Conservation (phyloP, 805 yeast species). For the Saturnispora saitoi region DNA sequence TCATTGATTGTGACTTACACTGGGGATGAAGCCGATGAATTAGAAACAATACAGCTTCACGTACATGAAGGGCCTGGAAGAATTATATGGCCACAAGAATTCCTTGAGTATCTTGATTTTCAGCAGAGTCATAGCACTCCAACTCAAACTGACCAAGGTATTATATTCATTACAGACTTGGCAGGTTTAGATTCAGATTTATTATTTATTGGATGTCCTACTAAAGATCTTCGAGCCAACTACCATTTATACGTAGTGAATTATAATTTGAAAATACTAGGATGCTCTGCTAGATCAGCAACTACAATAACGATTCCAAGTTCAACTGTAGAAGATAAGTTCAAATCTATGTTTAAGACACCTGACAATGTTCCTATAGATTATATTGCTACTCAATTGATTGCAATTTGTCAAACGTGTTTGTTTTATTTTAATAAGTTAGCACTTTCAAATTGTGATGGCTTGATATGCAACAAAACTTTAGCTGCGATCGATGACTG, state of each 20-base stretch:
- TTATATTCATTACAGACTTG: conserved; percentile 73
- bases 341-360: conserved; percentile 63
- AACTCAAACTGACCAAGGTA: conserved; percentile 52
- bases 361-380: conserved; percentile 43
- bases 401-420: conserved; percentile 64
- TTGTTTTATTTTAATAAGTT: conserved; percentile 70
- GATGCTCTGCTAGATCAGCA: conserved; percentile 82
- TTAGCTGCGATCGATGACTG: conserved; percentile 62
- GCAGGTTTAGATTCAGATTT: conserved; percentile 62
- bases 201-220: conserved; percentile 60
- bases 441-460: conserved; percentile 68
- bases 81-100: conserved; percentile 37
- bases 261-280: conserved; percentile 64
- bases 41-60: conserved; percentile 20
- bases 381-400: conserved; percentile 67
- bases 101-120: conserved; percentile 57
- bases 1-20: conserved; percentile 75
- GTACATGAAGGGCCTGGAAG: background rate
- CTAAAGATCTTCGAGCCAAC: conserved; percentile 38
- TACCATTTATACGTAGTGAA: conserved; percentile 61
- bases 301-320: conserved; percentile 62
- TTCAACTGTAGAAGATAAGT: conserved; percentile 73
- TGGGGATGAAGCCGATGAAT: conserved; percentile 63
- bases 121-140: conserved; percentile 56
- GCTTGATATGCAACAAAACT: conserved; percentile 72